Conservation (phyloP, 805 yeast genomes). For the Cyberlindnera bimundalis region DNA sequence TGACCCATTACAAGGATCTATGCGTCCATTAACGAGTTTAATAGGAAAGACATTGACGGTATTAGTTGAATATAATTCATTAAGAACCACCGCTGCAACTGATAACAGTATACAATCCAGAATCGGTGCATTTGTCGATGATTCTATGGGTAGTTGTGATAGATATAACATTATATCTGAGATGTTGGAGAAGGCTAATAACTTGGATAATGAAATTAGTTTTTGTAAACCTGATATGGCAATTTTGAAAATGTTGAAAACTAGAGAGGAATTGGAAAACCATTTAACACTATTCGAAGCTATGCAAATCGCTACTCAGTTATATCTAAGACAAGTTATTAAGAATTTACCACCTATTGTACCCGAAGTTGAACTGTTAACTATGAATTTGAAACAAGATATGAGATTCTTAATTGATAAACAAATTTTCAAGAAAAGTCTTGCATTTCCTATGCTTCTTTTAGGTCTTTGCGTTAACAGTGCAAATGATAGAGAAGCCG, state of each 20-base stretch:
- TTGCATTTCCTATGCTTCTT: conserved; percentile 40
- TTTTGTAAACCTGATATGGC: conserved; percentile 44
- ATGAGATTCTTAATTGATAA: conserved; percentile 48
- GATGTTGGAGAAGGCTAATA: conserved; percentile 26
- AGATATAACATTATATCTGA: conserved; percentile 17
- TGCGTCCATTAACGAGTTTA: conserved; percentile 57
- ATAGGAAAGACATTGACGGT: conserved; percentile 40
- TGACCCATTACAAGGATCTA: conserved; percentile 71
- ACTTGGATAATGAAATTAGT: conserved; percentile 41
- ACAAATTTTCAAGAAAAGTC: conserved; percentile 43
- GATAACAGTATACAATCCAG: conserved; percentile 1
- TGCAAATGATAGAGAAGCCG: conserved; percentile 23
- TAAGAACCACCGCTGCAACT: conserved; percentile 7
- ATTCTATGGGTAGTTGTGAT: conserved; percentile 18
- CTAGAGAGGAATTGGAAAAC: conserved; percentile 45
- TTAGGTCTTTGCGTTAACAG: conserved; percentile 32
- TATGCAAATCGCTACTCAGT: conserved; percentile 50
- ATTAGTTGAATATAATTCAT: conserved; percentile 15
- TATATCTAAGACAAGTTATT: conserved; percentile 53
- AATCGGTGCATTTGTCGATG: conserved; percentile 1
- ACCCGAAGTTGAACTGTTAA: conserved; percentile 48
- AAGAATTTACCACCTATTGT: conserved; percentile 48
- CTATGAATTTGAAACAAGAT: conserved; percentile 46
- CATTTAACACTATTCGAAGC: conserved; percentile 60
- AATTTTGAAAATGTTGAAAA: conserved; percentile 30